Conservation (phyloP, 2,329 filamentous ascomycete genomes). For the Verticillium isaacii region DNA sequence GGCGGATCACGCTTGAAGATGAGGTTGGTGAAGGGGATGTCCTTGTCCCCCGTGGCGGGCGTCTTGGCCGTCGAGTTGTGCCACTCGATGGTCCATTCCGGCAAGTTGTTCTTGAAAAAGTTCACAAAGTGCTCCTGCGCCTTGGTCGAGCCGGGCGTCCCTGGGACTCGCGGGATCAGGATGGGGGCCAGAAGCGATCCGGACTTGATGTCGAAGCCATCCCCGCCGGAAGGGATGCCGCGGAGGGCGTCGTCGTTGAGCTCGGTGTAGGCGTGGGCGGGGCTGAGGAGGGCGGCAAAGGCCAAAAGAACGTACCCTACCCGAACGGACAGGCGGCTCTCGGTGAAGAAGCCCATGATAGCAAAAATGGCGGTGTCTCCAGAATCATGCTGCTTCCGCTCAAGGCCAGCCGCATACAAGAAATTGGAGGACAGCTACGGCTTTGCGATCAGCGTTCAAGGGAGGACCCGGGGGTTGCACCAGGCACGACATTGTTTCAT, state of each 20-base stretch:
- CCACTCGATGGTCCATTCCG: slow-evolving; percentile 73
- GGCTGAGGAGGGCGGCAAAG: slow-evolving; percentile 4
- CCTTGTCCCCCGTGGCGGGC: slow-evolving; percentile 63
- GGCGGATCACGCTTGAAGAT: slow-evolving; percentile 86
- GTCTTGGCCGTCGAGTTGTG: slow-evolving; percentile 90
- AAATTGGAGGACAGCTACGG: not conserved
- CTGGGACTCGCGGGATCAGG: slow-evolving; percentile 81
- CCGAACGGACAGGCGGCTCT: not conserved
- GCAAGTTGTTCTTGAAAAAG: slow-evolving; percentile 73
- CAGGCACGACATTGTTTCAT: not conserved
- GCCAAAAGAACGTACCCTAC: not conserved
- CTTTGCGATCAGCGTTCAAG: not conserved
- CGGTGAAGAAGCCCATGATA: not conserved
- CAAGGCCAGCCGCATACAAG: not conserved
- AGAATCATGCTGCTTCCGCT: not conserved
- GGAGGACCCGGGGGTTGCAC: not conserved
- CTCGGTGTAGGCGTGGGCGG: slow-evolving; percentile 35
- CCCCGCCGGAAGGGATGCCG: slow-evolving; percentile 64
- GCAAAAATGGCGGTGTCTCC: not conserved
- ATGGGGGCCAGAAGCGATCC: slow-evolving; percentile 81
- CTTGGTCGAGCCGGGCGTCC: slow-evolving; percentile 67
- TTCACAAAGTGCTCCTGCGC: slow-evolving; percentile 78
- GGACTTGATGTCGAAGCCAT: slow-evolving; percentile 72
- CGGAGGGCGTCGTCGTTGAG: slow-evolving; percentile 73
- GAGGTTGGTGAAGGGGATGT: slow-evolving; percentile 82